Evolutionary conservation across 2,329 filamentous ascomycete species (phyloP).

Genomic region (Colletotrichum siamense): DNA sequence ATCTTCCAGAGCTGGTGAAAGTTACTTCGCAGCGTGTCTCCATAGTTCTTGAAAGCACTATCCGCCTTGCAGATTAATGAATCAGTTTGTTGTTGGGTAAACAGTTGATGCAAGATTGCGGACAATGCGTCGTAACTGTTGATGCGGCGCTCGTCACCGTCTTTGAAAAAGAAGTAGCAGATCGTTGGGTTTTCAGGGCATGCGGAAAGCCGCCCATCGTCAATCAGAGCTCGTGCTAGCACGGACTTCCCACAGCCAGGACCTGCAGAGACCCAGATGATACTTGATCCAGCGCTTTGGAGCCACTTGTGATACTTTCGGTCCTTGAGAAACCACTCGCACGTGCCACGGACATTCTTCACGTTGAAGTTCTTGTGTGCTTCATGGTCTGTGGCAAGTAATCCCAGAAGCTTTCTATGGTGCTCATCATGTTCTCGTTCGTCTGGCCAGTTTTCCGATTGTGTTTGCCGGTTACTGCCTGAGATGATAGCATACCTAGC

Average conservation of each 20-base stretch:
- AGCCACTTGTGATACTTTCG: conserved; percentile 31
- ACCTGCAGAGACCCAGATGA: conserved; percentile 37
- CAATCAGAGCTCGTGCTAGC: conserved; percentile 31
- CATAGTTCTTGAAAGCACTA: background rate
- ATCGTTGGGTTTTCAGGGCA: conserved; percentile 17
- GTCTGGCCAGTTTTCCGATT: too few relatives aligned
- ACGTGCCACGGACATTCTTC: conserved; percentile 32
- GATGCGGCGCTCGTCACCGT: conserved; percentile 18
- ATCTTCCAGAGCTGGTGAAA: background rate
- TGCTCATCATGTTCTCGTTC: too few relatives aligned
- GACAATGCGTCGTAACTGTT: conserved; percentile 24
- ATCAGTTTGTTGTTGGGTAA: too few relatives aligned
- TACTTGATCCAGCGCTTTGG: conserved; percentile 18
- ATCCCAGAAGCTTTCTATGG: too few relatives aligned
- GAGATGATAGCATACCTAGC: too few relatives aligned
- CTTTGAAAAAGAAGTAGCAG: conserved; percentile 19
- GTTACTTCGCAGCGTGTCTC: conserved; percentile 11
- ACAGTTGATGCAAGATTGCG: conserved; percentile 32
- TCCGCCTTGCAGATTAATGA: too few relatives aligned
- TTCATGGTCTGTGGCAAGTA: conserved; percentile 29
- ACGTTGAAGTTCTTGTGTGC: conserved; percentile 32
- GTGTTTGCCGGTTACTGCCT: too few relatives aligned
- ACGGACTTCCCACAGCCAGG: conserved; percentile 41
- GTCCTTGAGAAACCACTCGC: conserved; percentile 37
- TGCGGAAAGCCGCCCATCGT: conserved; percentile 27